Base-by-base conservation (phyloP, 495 filamentous ascomycete genomes). In the Lasiosphaeris hirsuta region DNA sequence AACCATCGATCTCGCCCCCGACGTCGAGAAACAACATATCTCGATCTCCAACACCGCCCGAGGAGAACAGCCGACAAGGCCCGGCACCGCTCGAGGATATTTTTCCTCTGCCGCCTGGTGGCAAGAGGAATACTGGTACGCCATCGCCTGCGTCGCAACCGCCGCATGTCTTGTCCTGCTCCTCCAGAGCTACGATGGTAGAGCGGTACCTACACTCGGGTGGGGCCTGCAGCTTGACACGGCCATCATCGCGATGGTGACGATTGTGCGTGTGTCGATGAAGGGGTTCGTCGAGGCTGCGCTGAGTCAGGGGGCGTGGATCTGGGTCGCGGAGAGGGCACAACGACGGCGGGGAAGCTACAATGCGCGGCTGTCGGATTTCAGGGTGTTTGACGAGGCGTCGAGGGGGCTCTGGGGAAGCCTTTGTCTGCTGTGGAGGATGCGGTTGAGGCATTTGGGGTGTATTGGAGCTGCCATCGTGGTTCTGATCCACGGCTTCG, bases 331-430 rank as follows among this genome's bases (percentile, higher is more conserved):
- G 7, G 60, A 65, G 37, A 63, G 59, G 30, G 61, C 63, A 11
- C 72, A 73, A 52, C 63, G 61, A 15, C 38, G 63, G n/a, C 23
- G 64, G 19, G 11, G 48, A 13, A 37, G 47, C 2, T 53, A 30
- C 39, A 35, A 62, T 33, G 62, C 72, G 2, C 59, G 43, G 10
- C 36, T 73, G 10, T 60, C 65, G 6, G 72, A 75, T 53, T 72
- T 75, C 61, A 67, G 65, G 15, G 44, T 72, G 56, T 73, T 75
- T 52, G 69, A 69, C 38, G 72, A 68, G 34, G 71, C 72, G 6
- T 68, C 68, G 6, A 61, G 70, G 1, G 72, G 71, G 5, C 23
- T 73, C 10, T 67, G 41, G 54, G 72, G 72, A 1, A 68, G 67
- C 23, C 36, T 75, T 7, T 36, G 51, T 7, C 54, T 75, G 13